phyloP scores from a whole-genome alignment of 2,329 filamentous ascomycete genomes.

The Colletotrichum godetiae region DNA sequence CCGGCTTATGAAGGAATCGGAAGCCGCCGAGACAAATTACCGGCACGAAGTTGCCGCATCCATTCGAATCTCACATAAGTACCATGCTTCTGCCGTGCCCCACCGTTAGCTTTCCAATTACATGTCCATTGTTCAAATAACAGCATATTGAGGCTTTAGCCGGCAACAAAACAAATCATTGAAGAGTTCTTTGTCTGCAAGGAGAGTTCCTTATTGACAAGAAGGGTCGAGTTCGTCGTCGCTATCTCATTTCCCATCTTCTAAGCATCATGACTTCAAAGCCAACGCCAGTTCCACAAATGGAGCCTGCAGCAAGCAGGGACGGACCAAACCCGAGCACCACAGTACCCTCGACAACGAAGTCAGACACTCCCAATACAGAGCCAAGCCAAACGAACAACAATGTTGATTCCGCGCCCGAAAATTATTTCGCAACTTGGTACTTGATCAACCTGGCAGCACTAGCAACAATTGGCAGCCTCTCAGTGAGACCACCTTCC shows the following conservation, averaged over 20 bases:
- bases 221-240: too few relatives aligned
- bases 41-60: not conserved
- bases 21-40: not conserved
- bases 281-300: not conserved
- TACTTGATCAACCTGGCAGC: not conserved
- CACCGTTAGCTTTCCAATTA: too few relatives aligned
- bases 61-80: not conserved
- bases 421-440: not conserved
- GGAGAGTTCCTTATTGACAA: too few relatives aligned
- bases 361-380: not conserved
- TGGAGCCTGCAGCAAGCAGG: not conserved
- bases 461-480: not conserved
- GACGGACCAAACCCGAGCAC: not conserved
- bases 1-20: not conserved
- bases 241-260: too few relatives aligned
- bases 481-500: not conserved
- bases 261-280: not conserved
- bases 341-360: not conserved
- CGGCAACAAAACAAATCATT: too few relatives aligned
- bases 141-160: too few relatives aligned
- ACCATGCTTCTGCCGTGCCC: not conserved
- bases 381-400: too few relatives aligned
- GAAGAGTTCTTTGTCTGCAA: too few relatives aligned
- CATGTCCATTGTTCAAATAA: too few relatives aligned
- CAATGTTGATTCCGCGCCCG: too few relatives aligned